Percentiles rank a stretch among this genome's conserved stretches.
Evolutionary conservation across 169 alveolate genomes (phyloP).

Genomic region (Perkinsus olseni): DNA sequence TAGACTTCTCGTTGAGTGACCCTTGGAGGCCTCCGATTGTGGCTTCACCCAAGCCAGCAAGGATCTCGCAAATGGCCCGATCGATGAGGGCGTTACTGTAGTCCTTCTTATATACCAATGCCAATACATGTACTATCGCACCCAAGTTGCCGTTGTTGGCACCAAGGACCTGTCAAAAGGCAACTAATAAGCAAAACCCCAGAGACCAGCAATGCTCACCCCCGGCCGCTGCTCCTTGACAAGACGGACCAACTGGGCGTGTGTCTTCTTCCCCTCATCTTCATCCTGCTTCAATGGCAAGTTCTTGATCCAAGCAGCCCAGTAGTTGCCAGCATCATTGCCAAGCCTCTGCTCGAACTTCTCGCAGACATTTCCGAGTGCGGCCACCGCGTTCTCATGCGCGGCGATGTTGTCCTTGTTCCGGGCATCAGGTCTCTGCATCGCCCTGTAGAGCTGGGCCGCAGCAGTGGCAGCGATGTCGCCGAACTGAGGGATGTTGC

Average conservation of each 20-base stretch:
- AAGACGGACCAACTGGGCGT: slow-evolving; percentile 47
- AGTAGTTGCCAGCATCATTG: slow-evolving; percentile 37
- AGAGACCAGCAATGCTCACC: neutral
- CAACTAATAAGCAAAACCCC: neutral
- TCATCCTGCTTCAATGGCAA: slow-evolving; percentile 59
- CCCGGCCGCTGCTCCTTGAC: neutral
- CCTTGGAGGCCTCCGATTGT: neutral
- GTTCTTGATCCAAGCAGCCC: slow-evolving; percentile 53
- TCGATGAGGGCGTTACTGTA: neutral
- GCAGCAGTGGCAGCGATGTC: neutral
- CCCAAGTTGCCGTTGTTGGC: neutral
- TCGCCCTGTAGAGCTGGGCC: neutral
- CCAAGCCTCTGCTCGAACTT: slow-evolving; percentile 36
- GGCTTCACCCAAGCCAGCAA: neutral
- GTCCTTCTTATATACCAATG: neutral
- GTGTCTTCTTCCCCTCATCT: slow-evolving; percentile 57
- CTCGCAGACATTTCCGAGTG: slow-evolving; percentile 53
- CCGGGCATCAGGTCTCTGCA: neutral
- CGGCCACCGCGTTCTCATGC: slow-evolving; percentile 64
- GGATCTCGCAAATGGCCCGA: neutral
- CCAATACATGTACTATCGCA: neutral
- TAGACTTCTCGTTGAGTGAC: neutral
- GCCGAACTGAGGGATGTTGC: neutral
- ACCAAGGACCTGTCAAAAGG: neutral
- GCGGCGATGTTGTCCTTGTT: slow-evolving; percentile 47